Evolutionary conservation across 2,329 filamentous ascomycete species (phyloP).

Genomic region (Calonectria fujianensis): DNA sequence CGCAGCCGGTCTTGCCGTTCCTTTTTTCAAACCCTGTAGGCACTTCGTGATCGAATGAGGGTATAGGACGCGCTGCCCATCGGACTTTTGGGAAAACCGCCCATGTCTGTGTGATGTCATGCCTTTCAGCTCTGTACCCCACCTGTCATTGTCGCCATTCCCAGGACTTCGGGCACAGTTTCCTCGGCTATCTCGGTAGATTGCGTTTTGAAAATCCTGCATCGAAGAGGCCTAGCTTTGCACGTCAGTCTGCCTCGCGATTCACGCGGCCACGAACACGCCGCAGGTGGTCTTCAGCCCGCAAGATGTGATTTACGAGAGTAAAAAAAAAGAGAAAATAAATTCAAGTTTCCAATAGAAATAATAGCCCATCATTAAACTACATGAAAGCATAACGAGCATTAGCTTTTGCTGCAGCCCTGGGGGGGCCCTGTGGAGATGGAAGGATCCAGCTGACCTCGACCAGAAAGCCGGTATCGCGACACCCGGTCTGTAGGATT

Average conservation of each 20-base stretch:
- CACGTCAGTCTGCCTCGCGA: background rate
- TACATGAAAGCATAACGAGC: background rate
- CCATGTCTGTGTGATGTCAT: constrained; percentile 1
- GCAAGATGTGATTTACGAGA: background rate
- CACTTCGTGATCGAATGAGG: background rate
- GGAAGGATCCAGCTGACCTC: background rate
- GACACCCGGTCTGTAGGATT: background rate
- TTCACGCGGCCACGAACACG: background rate
- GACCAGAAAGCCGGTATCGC: background rate
- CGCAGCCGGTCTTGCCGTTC: background rate
- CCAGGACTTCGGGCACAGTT: background rate
- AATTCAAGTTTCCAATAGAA: background rate
- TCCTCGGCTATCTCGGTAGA: background rate
- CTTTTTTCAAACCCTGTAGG: background rate
- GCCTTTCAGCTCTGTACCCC: background rate
- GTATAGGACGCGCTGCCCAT: background rate
- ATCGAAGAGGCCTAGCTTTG: background rate
- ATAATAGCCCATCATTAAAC: background rate
- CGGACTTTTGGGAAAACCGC: background rate
- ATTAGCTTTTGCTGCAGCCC: constrained; percentile 1
- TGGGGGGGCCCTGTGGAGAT: background rate
- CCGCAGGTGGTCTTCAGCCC: background rate
- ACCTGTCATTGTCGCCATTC: background rate
- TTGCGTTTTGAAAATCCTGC: background rate
- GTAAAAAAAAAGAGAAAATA: background rate